Conservation (phyloP, 1,139 yeast species). For the Arxiozyma heterogenica region DNA sequence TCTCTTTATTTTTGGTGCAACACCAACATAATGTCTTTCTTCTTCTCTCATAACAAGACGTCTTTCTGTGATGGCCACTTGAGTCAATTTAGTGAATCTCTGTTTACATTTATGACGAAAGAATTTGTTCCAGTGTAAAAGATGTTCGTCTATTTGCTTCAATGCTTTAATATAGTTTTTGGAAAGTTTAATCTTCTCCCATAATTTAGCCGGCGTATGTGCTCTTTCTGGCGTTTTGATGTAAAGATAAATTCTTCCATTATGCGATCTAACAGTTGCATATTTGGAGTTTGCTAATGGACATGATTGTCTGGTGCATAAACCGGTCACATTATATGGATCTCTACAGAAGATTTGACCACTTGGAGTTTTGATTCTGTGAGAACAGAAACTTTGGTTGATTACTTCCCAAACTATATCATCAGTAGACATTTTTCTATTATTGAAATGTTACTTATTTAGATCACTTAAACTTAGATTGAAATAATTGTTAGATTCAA, state of each 20-base stretch:
- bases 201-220: slow-evolving; percentile 82
- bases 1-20: slow-evolving; percentile 87
- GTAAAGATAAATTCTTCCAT: slow-evolving; percentile 80
- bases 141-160: slow-evolving; percentile 75
- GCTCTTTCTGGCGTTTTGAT: slow-evolving; percentile 98
- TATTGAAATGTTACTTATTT: not conserved
- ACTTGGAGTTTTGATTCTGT: slow-evolving; percentile 70
- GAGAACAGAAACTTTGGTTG: slow-evolving; percentile 83
- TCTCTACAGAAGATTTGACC: slow-evolving; percentile 79
- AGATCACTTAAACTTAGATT: not conserved
- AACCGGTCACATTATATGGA: slow-evolving; percentile 82
- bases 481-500: too few species aligned
- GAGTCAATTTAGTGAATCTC: slow-evolving; percentile 85
- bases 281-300: slow-evolving; percentile 93
- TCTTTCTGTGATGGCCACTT: slow-evolving; percentile 93
- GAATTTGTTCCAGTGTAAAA: slow-evolving; percentile 89
- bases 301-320: slow-evolving; percentile 87
- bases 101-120: slow-evolving; percentile 90
- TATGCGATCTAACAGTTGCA: slow-evolving; percentile 85
- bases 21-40: slow-evolving; percentile 86
- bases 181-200: slow-evolving; percentile 89
- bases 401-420: slow-evolving; percentile 83
- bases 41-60: slow-evolving; percentile 83
- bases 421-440: slow-evolving; percentile 29
- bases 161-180: slow-evolving; percentile 83